Evolutionary conservation across 2,329 filamentous ascomycete species (phyloP).

Genomic region (Diaporthe humulicola): DNA sequence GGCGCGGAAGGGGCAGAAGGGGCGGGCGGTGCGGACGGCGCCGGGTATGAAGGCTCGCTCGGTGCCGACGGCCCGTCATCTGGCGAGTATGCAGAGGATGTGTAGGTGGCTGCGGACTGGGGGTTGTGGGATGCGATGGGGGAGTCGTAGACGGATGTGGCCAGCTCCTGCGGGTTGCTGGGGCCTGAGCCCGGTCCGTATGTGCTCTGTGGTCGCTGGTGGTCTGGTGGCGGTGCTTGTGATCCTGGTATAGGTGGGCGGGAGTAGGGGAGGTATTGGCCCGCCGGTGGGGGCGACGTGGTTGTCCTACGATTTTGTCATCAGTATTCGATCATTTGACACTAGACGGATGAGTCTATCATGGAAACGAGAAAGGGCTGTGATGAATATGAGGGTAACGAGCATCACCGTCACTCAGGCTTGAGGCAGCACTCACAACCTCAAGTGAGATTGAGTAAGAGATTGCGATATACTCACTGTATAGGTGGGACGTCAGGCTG

Average conservation of each 20-base stretch:
- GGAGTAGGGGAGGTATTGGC: constrained; percentile 38
- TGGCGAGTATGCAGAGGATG: constrained; percentile 62
- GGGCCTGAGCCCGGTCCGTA: constrained; percentile 60
- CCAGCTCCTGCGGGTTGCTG: constrained; percentile 79
- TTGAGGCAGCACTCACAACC: too few relatives aligned
- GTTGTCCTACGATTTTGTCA: constrained; percentile 28
- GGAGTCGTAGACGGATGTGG: constrained; percentile 83
- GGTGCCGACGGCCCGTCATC: constrained; percentile 57
- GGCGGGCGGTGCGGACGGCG: constrained; percentile 42
- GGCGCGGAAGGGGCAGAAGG: constrained; percentile 38
- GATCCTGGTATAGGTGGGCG: constrained; percentile 35
- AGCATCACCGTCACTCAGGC: neutral
- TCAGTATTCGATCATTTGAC: neutral
- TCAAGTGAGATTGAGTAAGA: neutral
- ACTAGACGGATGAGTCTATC: too few relatives aligned
- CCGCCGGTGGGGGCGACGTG: constrained; percentile 37
- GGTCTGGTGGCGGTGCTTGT: constrained; percentile 54
- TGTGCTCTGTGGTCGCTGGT: constrained; percentile 70
- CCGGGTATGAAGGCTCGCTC: constrained; percentile 52
- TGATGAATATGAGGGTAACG: too few relatives aligned
- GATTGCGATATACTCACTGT: constrained; percentile 29
- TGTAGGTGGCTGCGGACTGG: constrained; percentile 57
- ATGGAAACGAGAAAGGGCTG: neutral
- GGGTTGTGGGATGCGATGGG: constrained; percentile 71
- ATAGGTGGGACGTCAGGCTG: constrained; percentile 52